phyloP scores from a whole-genome alignment of 768 basidiomycete genomes.

The Lactarius indigo region DNA sequence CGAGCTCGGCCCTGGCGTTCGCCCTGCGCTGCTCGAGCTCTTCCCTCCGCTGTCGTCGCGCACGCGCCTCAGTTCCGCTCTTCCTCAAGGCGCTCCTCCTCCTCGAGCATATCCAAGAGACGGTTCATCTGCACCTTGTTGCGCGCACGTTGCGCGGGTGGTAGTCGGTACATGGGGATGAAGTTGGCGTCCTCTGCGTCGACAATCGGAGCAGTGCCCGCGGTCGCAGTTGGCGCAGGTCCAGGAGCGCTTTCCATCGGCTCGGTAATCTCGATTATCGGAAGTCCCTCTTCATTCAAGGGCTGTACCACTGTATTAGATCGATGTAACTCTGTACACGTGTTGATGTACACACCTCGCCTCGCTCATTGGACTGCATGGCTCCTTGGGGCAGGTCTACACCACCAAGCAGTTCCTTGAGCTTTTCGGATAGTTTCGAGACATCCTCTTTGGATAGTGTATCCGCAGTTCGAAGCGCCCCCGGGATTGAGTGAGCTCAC shows the following conservation, averaged over 20 bases:
- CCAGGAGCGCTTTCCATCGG: conserved; percentile 33
- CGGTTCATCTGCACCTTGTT: conserved; percentile 56
- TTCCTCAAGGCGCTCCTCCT: conserved; percentile 56
- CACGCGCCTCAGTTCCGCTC: conserved; percentile 39
- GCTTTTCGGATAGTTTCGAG: conserved; percentile 53
- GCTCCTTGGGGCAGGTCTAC: conserved; percentile 27
- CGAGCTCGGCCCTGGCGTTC: conserved; percentile 41
- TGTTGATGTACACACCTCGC: conserved; percentile 52
- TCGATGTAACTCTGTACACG: conserved; percentile 22
- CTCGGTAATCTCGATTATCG: conserved; percentile 75
- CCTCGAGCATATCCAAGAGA: conserved; percentile 66
- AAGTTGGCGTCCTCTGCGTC: conserved; percentile 44
- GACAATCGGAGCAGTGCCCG: background rate
- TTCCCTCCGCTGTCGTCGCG: conserved; percentile 43
- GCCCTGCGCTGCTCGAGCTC: conserved; percentile 50
- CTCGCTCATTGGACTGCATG: conserved; percentile 47
- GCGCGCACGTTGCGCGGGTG: conserved; percentile 45
- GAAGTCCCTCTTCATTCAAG: conserved; percentile 73
- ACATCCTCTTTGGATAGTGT: conserved; percentile 48
- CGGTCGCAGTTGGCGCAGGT: conserved; percentile 23
- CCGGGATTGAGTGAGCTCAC: conserved; percentile 36
- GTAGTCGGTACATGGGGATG: conserved; percentile 44
- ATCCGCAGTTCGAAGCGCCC: conserved; percentile 4
- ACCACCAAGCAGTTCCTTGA: conserved; percentile 55
- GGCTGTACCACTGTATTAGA: conserved; percentile 41